These are phyloP conservation scores for Populus trichocarpa DNA, from an alignment of 441 rosid species.

Conservation along the genomic window DNA sequence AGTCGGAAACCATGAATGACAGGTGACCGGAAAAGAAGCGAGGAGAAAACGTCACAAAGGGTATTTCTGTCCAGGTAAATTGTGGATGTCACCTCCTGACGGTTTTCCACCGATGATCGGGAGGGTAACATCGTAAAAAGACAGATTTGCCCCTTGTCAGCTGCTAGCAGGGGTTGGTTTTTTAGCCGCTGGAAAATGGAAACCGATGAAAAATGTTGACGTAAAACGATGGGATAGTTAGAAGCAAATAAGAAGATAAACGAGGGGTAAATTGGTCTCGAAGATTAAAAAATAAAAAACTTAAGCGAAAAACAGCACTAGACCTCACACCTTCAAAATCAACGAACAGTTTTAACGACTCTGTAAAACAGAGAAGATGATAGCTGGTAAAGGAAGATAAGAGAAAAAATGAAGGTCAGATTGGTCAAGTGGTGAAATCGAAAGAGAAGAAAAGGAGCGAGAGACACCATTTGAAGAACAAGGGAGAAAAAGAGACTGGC, in stretches of 20 bases:
- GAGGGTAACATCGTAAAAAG: background rate
- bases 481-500: background rate
- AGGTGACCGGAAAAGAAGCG: slow-evolving; percentile 33
- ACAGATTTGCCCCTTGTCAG: slow-evolving; percentile 19
- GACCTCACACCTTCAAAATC: background rate
- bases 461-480: background rate
- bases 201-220: background rate
- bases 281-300: background rate
- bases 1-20: slow-evolving; percentile 15
- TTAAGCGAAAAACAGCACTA: background rate
- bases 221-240: background rate
- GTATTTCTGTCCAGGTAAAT: background rate
- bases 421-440: background rate
- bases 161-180: background rate
- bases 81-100: background rate
- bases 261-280: background rate
- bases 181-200: background rate
- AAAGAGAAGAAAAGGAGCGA: background rate
- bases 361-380: background rate
- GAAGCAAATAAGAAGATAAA: background rate
- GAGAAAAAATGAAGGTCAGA: background rate
- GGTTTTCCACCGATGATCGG: slow-evolving; percentile 12
- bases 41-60: slow-evolving; percentile 37
- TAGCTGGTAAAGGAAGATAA: background rate
- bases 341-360: background rate